Base-by-base conservation (phyloP, 257 asterid species). In the Rehmannia glutinosa region DNA sequence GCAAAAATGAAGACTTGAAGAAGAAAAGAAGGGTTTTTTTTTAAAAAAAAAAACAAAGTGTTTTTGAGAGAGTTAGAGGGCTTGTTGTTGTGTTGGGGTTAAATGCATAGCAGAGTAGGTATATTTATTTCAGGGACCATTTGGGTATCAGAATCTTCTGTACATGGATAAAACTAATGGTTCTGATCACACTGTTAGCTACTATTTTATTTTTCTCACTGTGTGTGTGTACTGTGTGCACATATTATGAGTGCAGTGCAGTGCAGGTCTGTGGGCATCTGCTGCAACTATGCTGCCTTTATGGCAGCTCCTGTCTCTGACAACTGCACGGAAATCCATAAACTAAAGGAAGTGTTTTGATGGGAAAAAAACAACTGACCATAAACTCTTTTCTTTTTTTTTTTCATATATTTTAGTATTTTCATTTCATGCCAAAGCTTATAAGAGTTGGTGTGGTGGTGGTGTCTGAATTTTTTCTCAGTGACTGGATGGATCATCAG, bases 41-140 rank as follows among this genome's bases (percentile, higher is more conserved):
- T n/a, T n/a, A n/a, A n/a, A n/a, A n/a, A n/a, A n/a, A n/a, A n/a
- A n/a, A n/a, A n/a, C n/a, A n/a, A n/a, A n/a, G 49, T 43, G 41
- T 32, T 23, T 9, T 21, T 20, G 8, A 21, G 57, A 52, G 58
- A 47, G 53, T 33, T 4, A 43, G 71, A 50, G 64, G n/a, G n/a
- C n/a, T n/a, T n/a, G n/a, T n/a, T n/a, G n/a, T n/a, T n/a, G n/a
- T n/a, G n/a, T n/a, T n/a, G n/a, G n/a, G 45, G 63, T 75, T 62
- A 28, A 49, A 59, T 38, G 78, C 25, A 62, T 3, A 32, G 41
- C 4, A 61, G 70, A 70, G 84, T 72, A 75, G 85, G 96, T 73
- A 57, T 86, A 89, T 80, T 85, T 84, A 89, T 73, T 87, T 80
- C 72, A 84, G 88, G 97, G 96, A 80, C 90, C 96, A 91, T 86